Evolutionary conservation across 495 filamentous ascomycete species (phyloP), one percentile per base, ranked within the genome.

Genomic region (Bathelium albidoporum): DNA sequence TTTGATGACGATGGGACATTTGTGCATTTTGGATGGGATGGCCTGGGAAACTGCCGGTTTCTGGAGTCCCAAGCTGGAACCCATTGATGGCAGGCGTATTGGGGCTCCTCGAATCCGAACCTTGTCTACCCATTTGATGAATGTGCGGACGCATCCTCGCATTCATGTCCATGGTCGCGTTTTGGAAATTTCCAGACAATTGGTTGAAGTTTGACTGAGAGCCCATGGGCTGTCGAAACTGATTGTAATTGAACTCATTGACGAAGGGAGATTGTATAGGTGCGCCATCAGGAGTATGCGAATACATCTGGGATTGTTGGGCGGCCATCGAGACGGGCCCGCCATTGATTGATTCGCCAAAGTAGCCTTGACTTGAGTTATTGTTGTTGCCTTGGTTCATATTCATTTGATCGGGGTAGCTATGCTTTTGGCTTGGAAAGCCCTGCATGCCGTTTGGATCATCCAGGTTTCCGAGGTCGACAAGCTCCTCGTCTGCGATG

Each of bases 241-340:
- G 88, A 14, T 82, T 79, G 62, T 87, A 87, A 70, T 85, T 83
- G 75, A 90, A 93, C 69, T 86, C 76, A 58, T 89, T 83, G 29
- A 87, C 80, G 66, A 91, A 96, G 0, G 91, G 91, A 69, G 90
- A 95, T 68, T 90, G 86, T 64, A 95, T 91, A 3, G 91, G 90
- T 53, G 87, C 85, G 26, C 89, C 89, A 55, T 96, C 91, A 9
- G 91, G 91, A 2, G 90, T 95, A 68, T 87, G 87, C 31, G 91
- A 95, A 73, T 85, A 96, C 62, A 86, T 78, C 32, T 85, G 82
- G 26, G 71, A 69, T 58, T 69, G 70, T 9, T 71, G 73, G 60
- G 81, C 78, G n/a, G 59, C 55, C 59, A 64, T 65, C 18, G 69
- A 62, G 0, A 68, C 58, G 14, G 60, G 61, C 16, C 28, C 59